Conservation (phyloP, 495 filamentous ascomycete genomes). For the Penicillium steckii region DNA sequence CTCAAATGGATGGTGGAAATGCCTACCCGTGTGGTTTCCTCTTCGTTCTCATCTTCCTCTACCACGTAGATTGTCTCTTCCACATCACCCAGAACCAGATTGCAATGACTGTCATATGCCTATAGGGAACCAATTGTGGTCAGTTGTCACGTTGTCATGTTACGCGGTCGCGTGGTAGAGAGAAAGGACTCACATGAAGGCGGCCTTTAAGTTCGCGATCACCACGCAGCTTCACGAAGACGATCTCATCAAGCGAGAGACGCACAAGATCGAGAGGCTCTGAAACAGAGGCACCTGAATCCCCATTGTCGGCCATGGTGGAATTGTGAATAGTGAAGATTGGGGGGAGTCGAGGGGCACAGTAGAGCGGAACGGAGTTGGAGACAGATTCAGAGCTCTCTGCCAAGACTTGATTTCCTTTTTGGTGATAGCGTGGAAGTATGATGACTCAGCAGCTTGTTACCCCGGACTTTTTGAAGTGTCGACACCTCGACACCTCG, state of each 20-base stretch:
- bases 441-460: constrained; percentile 17
- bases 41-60: constrained; percentile 79
- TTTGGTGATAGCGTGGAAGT: constrained; percentile 16
- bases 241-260: constrained; percentile 88
- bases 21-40: constrained; percentile 67
- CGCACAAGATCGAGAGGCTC: constrained; percentile 95
- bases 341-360: neutral
- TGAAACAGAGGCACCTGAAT: constrained; percentile 63
- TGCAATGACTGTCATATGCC: constrained; percentile 99
- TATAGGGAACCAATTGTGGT: constrained; percentile 48
- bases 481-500: constrained; percentile 1
- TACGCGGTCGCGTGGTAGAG: neutral
- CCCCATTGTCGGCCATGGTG: constrained; percentile 71
- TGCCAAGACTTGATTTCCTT: constrained; percentile 7
- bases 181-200: constrained; percentile 68
- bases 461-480: constrained; percentile 19
- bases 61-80: constrained; percentile 95
- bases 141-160: constrained; percentile 3
- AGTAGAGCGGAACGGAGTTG: neutral
- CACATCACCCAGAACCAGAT: constrained; percentile 94
- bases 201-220: constrained; percentile 94
- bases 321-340: constrained; percentile 1
- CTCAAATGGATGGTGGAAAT: constrained; percentile 8
- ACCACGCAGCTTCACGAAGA: constrained; percentile 94
- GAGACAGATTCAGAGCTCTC: constrained; percentile 20